Evolutionary conservation across 1,284 basidiomycete species (phyloP).

Genomic region (Cutaneotrichosporon sp.): DNA sequence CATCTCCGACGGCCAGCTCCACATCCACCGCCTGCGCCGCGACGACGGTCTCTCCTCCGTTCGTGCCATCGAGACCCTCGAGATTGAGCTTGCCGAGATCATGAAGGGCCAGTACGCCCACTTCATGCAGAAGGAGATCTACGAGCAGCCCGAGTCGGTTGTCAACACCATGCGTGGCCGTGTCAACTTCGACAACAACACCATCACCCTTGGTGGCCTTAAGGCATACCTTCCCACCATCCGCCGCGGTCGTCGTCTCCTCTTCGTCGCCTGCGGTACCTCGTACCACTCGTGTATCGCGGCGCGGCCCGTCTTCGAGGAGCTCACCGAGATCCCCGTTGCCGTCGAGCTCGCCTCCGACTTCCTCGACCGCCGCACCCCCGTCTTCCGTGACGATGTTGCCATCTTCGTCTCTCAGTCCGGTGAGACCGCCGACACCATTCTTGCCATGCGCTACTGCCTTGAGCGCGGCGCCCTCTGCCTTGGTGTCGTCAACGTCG

Average conservation of each 20-base stretch:
- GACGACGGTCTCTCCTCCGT: constrained; percentile 74
- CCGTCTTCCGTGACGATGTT: constrained; percentile 98
- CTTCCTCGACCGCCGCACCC: constrained; percentile 97
- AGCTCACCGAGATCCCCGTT: constrained; percentile 97
- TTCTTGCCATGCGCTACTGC: constrained; percentile 93
- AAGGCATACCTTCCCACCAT: constrained; percentile 95
- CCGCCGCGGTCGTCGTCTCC: constrained; percentile 86
- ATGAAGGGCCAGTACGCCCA: constrained; percentile 99
- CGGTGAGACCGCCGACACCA: constrained; percentile 98
- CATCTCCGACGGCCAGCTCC: constrained; percentile 92
- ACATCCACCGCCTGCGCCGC: constrained; percentile 96
- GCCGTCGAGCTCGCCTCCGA: constrained; percentile 96
- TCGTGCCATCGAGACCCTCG: constrained; percentile 95
- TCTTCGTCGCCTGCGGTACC: constrained; percentile 97
- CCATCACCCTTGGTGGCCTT: constrained; percentile 90
- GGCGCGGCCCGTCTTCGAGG: constrained; percentile 90
- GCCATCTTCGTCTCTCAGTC: constrained; percentile 97
- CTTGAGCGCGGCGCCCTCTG: constrained; percentile 93
- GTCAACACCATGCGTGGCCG: constrained; percentile 99
- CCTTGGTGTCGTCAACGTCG: constrained; percentile 93
- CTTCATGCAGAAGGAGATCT: constrained; percentile 99
- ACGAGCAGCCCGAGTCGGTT: constrained; percentile 99
- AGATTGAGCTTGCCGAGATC: constrained; percentile 98
- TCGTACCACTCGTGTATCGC: constrained; percentile 97
- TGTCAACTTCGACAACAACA: constrained; percentile 94